A percentile compares a stretch with the other conserved stretches of the same genome.
Conservation (phyloP, 2,329 filamentous ascomycete genomes). For the Clarireedia hainanense region DNA sequence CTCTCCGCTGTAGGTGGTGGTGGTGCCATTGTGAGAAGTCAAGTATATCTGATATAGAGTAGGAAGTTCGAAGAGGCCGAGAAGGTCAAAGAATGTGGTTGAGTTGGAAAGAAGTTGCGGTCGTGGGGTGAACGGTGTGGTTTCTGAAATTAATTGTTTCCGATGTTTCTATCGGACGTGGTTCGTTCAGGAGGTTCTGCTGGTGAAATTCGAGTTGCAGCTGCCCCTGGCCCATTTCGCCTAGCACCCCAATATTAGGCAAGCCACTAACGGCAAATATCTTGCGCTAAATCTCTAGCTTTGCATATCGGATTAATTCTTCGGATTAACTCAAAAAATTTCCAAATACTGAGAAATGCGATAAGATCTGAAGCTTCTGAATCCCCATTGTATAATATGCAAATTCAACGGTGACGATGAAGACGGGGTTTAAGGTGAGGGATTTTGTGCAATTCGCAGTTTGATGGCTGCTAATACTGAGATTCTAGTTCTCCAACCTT, state of each 20-base stretch:
- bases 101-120: background rate
- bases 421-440: conserved; percentile 93
- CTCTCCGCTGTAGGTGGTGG: conserved; percentile 49
- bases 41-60: background rate
- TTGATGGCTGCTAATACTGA: conserved; percentile 21
- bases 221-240: conserved; percentile 11
- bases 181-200: conserved; percentile 7
- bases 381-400: conserved; percentile 15
- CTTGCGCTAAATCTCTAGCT: background rate
- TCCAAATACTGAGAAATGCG: conserved; percentile 3
- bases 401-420: conserved; percentile 56
- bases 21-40: conserved; percentile 42
- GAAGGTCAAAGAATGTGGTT: background rate
- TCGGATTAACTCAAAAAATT: conserved; percentile 9
- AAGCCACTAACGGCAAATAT: background rate
- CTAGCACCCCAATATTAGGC: conserved; percentile 5
- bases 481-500: conserved; percentile 83
- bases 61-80: background rate
- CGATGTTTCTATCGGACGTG: conserved; percentile 4
- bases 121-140: background rate
- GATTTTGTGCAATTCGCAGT: background rate
- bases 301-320: conserved; percentile 9
- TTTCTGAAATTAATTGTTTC: background rate
- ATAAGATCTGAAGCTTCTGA: conserved; percentile 7
- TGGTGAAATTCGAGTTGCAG: conserved; percentile 9